Base-by-base conservation (phyloP, 2,329 filamentous ascomycete species). In the Monilinia laxa region DNA sequence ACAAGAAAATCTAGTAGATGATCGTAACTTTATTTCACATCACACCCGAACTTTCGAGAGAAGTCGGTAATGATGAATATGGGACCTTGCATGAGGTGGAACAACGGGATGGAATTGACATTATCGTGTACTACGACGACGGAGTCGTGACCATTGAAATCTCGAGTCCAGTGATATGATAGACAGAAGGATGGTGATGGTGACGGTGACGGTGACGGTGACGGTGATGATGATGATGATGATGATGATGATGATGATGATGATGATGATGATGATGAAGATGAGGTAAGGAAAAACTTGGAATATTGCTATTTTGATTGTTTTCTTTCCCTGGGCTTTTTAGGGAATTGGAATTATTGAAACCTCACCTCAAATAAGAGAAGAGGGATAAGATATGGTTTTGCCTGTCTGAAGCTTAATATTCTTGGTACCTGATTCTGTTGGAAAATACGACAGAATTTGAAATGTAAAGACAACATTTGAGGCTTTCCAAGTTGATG, bases 1-100 rank as follows among this genome's bases (percentile, higher is more conserved):
- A 60, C 58, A 51, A 51, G 54, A 18, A 51, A 49, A 51, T 14
- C n/a, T 38, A 25, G 45, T 51, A 51, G 58, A 60, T 60, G 58
- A 60, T 60, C 45, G 58, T 60, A 60, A 51, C 58, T 60, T 25
- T 51, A 60, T 60, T 60, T 51, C 45, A 60, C 58, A 60, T 60
- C 58, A 60, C 58, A 60, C 58, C 45, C 58, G 58, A 51, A 60
- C 58, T 60, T 60, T 51, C 58, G 58, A 60, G 45, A 28, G 28
- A 38, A 51, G 45, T 60, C 58, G 58, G 58, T 49, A 60, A 55
- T 55, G 53, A 51, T 51, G 58, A 51, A 49, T 60, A 51, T 51
- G 58, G 58, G 45, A 51, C 58, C 58, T 60, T 60, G 58, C 58
- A 60, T 60, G 45, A 51, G 58, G 58, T 60, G 47, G 28, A 59